Base-by-base conservation (phyloP, 805 yeast species). In the Metschnikowia vanudenii region DNA sequence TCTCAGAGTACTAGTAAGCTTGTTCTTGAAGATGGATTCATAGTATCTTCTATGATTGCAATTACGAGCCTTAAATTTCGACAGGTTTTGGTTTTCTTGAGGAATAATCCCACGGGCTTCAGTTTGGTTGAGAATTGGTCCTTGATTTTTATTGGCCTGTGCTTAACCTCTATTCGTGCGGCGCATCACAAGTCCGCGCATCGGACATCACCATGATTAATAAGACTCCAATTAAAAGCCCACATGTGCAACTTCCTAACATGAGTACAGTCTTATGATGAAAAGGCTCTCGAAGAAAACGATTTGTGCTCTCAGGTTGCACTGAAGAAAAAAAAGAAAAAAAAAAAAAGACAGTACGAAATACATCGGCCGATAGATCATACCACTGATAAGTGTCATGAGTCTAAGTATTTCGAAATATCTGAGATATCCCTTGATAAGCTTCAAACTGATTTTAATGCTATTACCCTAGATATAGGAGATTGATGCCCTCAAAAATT, bases 1-100 rank as follows among this genome's bases (percentile, higher is more conserved):
- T 67, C 4, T 61, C 61, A 14, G 76, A 71, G 49, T 71, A 65
- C 44, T 54, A 24, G 34, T 17, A 18, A 19, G 20, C 8, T 22
- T 3, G 24, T 18, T 12, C 37, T 26, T 17, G 30, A 3, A 16
- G 37, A 26, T 14, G 4, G 14, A 16, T n/a, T 17, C n/a, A 10
- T 14, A 4, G 4, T 17, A 4, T 17, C n/a, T 16, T 17, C n/a
- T 33, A 14, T 18, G 22, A 17, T 6, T 4, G 19, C 18, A 14
- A 6, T n/a, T 14, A 17, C 13, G 13, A 13, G n/a, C 19, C 19
- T 14, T 17, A 4, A 32, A 3, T 16, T 16, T 32, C 18, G 22
- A 18, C 5, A 33, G 8, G 8, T 31, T 3, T 10, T 10, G 6
- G 17, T 14, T 31, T 16, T 22, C 10, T 16, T 13, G 11, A 36